Evolutionary conservation across 1,139 yeast species (phyloP), one percentile per base, ranked within the genome.

Genomic region (Protomyces inouyei): DNA sequence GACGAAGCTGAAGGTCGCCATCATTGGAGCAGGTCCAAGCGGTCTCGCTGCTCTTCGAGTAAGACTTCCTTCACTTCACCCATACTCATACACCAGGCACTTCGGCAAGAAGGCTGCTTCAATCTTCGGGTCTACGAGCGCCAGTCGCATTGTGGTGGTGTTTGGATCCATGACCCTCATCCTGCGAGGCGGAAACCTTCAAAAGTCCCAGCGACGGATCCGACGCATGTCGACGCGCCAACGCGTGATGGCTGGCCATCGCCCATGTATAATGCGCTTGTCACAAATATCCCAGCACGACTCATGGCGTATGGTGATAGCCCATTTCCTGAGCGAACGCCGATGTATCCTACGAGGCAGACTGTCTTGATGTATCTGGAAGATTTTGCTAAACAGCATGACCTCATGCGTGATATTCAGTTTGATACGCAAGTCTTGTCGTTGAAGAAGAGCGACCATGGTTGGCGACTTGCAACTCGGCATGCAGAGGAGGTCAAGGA

Each of bases 11-110:
- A 43, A 61, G 14, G 55, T 60, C 21, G 67, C 67, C 52, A 48
- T 65, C 23, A 61, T 65, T 8, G 67, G 92, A 2, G 88, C 83
- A 8, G 92, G 92, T 0, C 89, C 91, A 0, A 79, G 84, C 60
- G 91, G 90, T 3, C 78, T 85, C 4, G 86, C 83, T 0, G 73
- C 82, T 8, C 78, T 85, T 10, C 82, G 82, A 68, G 73, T 72
- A 55, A 21, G 23, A 21, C 23, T 21, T 21, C 23, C 18, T 84
- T 67, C 78, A 78, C 63, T 43, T 14, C 10, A 36, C 2, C 40
- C 18, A 37, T 5, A 37, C 16, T 37, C 43, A 37, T 14, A 43
- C 25, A 16, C 8, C 48, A 43, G 48, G 48, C 25, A 5, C 48
- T 43, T 10, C 48, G 48, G 14, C 48, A 43, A 9, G 48, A 43